Evolutionary conservation across 1,284 basidiomycete genomes (phyloP), one percentile per base, ranked within the genome.

Genomic region (Ganoderma resinaceum): DNA sequence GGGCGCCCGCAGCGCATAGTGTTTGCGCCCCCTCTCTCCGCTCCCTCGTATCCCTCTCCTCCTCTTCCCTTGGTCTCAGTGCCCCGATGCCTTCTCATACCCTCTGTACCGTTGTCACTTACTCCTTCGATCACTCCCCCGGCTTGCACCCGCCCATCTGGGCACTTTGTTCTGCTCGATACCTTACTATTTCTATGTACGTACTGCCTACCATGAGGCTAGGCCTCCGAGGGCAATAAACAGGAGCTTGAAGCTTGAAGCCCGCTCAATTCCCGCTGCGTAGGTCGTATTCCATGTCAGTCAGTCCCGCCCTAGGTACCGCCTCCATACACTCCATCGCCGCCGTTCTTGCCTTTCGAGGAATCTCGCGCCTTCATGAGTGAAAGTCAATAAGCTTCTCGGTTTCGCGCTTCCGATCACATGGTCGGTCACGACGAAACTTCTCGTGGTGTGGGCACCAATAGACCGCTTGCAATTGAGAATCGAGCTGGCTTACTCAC

Each of bases 251-350:
- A n/a, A n/a, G n/a, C n/a, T n/a, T n/a, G n/a, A n/a, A n/a, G n/a
- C n/a, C n/a, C n/a, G n/a, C 61, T 38, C 61, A 49, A 62, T 33
- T 43, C 61, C 61, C 61, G 61, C 40, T 31, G 8, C 8, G 12
- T 18, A 40, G 23, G 38, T 60, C 35, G 16, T 6, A 29, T n/a
- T 23, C 14, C 23, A 9, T 60, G 23, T 9, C 37, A 42, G 38
- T 60, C 26, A 26, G 58, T 37, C 29, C 37, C 58, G 37, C 35
- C n/a, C 35, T n/a, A 9, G 33, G 33, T 37, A 37, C 35, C 8
- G 55, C 18, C 29, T 53, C 26, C 14, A 58, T 58, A 37, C 57
- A 58, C 8, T 49, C n/a, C 23, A 52, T 16, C 53, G 53, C 61
- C 31, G 20, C 20, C 43, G n/a, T 53, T 35, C 38, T 33, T 14